phyloP scores from a whole-genome alignment of 345 rosid genomes.

The Eucalyptus albens region DNA sequence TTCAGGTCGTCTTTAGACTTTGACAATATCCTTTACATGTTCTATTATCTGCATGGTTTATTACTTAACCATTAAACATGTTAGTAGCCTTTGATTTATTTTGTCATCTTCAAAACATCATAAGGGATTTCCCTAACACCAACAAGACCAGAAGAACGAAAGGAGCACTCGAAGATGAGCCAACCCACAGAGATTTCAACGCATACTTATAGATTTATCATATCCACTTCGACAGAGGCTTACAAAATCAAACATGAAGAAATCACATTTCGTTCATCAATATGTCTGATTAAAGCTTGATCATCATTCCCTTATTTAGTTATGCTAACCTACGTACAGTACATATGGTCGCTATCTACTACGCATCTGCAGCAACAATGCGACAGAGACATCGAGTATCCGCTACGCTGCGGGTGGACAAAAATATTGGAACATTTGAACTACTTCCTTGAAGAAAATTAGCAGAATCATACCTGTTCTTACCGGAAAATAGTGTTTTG shows the following conservation, averaged over 20 bases:
- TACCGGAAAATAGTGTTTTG: neutral
- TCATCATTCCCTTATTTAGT: neutral
- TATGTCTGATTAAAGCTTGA: neutral
- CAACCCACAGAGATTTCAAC: too few species aligned
- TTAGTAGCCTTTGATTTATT: too few species aligned
- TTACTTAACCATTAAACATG: too few species aligned
- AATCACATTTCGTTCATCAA: neutral
- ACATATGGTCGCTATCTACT: neutral
- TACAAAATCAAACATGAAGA: neutral
- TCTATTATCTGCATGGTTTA: too few species aligned
- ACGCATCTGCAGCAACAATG: neutral
- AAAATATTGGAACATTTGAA: neutral
- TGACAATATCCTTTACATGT: too few species aligned
- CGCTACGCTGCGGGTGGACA: neutral
- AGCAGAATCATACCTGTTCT: neutral
- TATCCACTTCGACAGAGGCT: neutral
- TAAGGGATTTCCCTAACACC: too few species aligned
- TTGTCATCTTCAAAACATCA: too few species aligned
- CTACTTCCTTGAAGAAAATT: too few species aligned
- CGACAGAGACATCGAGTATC: neutral
- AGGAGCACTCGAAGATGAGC: too few species aligned
- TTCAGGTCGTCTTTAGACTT: too few species aligned
- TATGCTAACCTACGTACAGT: neutral
- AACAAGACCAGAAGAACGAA: too few species aligned
- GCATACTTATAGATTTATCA: neutral